Evolutionary conservation across 345 rosid genomes (phyloP).

Genomic region (Rhizophora apiculata): DNA sequence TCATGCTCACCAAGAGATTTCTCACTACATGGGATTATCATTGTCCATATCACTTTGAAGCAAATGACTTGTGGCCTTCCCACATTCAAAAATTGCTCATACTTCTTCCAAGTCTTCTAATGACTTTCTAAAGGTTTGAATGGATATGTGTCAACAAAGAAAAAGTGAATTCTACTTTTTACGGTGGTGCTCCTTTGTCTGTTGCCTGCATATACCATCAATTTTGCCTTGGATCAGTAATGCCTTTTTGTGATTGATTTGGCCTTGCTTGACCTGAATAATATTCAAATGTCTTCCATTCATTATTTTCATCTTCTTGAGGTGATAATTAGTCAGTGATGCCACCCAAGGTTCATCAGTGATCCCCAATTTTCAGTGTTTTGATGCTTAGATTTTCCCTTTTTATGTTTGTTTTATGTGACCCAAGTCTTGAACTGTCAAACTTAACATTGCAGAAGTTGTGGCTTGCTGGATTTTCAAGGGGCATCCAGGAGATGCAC

Average conservation of each 20-base stretch:
- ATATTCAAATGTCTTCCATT: no score
- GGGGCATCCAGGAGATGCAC: constrained; percentile 99
- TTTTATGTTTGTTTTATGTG: neutral
- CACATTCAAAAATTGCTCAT: neutral
- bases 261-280: no score
- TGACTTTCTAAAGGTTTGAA: neutral
- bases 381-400: neutral
- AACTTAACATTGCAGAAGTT: constrained; percentile 62
- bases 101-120: neutral
- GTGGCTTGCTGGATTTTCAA: constrained; percentile 99
- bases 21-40: no score
- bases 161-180: neutral
- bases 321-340: no score
- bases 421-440: constrained; percentile 9
- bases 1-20: neutral
- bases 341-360: no score
- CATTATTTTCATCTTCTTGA: no score
- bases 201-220: neutral
- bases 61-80: neutral
- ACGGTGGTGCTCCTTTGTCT: neutral
- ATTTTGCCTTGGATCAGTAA: neutral
- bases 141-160: neutral
- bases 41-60: neutral
- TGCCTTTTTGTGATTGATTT: no score
- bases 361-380: neutral